phyloP scores from a whole-genome alignment of 768 basidiomycete species.

The Phlegmacium glaucopus region DNA sequence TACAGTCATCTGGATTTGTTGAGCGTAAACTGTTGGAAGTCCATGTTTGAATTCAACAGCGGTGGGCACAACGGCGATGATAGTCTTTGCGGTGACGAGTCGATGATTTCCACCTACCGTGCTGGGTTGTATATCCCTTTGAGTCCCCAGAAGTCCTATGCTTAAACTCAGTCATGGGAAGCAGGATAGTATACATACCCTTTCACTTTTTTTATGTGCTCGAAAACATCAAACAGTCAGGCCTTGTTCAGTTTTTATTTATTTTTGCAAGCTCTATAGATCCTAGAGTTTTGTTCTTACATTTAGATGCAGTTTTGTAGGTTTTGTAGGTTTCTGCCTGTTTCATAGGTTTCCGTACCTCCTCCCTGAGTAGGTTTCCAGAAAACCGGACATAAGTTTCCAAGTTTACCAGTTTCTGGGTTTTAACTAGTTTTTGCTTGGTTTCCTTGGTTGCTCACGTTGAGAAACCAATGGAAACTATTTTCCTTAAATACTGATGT shows the following conservation, averaged over 20 bases:
- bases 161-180: background rate
- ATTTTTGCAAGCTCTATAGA: no score
- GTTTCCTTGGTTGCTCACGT: background rate
- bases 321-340: background rate
- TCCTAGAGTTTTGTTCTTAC: background rate
- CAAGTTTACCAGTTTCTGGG: background rate
- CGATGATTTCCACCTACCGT: slow-evolving; percentile 11
- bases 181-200: no score
- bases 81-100: slow-evolving; percentile 2
- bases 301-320: background rate
- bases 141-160: slow-evolving; percentile 11
- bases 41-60: background rate
- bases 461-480: background rate
- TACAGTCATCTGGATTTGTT: background rate
- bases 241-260: no score
- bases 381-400: no score
- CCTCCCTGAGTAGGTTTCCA: background rate
- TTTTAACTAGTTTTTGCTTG: background rate
- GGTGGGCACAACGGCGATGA: background rate
- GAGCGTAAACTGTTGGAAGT: slow-evolving; percentile 2
- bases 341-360: no score
- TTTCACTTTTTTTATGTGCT: no score
- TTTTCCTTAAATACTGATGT: no score
- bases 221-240: no score
- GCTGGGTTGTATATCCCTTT: slow-evolving; percentile 6